These are phyloP conservation scores for Bipolaris oryzae DNA, from an alignment of 2,329 filamentous ascomycete genomes.

Conservation along the genomic window DNA sequence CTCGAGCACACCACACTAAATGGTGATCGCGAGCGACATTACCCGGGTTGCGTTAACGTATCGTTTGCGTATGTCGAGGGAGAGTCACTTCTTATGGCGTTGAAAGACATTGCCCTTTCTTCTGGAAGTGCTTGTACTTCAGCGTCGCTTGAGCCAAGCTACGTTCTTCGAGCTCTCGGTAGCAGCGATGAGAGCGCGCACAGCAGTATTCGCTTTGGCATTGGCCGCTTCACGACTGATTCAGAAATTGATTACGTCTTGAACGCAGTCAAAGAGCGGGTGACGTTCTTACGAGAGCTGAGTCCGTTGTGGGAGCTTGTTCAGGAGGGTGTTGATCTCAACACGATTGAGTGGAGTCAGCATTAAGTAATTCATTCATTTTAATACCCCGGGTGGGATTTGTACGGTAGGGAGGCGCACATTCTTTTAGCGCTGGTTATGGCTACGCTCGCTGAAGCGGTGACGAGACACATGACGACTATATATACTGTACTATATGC, in stretches of 20 bases:
- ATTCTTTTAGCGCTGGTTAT: slow-evolving; percentile 14
- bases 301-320: slow-evolving; percentile 98
- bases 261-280: slow-evolving; percentile 88
- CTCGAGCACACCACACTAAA: slow-evolving; percentile 95
- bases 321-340: slow-evolving; percentile 92
- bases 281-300: slow-evolving; percentile 90
- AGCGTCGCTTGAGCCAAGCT: slow-evolving; percentile 93
- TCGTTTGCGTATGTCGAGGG: slow-evolving; percentile 99
- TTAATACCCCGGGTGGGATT: slow-evolving; percentile 19
- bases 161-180: slow-evolving; percentile 90
- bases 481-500: slow-evolving; percentile 27
- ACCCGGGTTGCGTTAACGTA: slow-evolving; percentile 96
- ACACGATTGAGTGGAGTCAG: slow-evolving; percentile 98
- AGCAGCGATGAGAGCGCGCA: slow-evolving; percentile 98
- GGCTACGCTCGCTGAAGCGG: slow-evolving; percentile 36
- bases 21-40: slow-evolving; percentile 80
- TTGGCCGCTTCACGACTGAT: slow-evolving; percentile 95
- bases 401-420: slow-evolving; percentile 34
- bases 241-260: slow-evolving; percentile 96
- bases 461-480: slow-evolving; percentile 23
- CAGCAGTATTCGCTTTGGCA: slow-evolving; percentile 96
- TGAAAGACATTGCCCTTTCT: slow-evolving; percentile 96
- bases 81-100: slow-evolving; percentile 95
- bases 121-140: slow-evolving; percentile 98
- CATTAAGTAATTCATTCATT: slow-evolving; percentile 63